Evolutionary conservation across 306 rosid genomes (phyloP).

Genomic region (Abrus precatorius): DNA sequence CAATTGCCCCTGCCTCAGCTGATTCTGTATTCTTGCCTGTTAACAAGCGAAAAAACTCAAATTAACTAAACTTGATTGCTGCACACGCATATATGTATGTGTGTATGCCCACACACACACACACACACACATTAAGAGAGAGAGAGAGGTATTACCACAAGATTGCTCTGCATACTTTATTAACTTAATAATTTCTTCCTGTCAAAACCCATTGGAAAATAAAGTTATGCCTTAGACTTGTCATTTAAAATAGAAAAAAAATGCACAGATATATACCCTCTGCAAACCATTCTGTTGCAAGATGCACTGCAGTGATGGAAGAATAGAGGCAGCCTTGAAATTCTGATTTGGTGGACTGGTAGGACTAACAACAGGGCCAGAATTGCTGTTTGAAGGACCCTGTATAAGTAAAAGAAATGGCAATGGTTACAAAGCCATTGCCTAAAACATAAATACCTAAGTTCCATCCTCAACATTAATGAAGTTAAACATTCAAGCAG

Average conservation of each 20-base stretch:
- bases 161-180: constrained; percentile 84
- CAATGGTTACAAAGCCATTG: constrained; percentile 70
- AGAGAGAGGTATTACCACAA: constrained; percentile 66
- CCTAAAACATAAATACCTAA: constrained; percentile 61
- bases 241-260: constrained; percentile 10
- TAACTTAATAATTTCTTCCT: constrained; percentile 90
- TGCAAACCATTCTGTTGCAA: constrained; percentile 84
- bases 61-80: constrained; percentile 41
- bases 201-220: constrained; percentile 48
- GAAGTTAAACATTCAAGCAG: constrained; percentile 44
- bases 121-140: too few species aligned
- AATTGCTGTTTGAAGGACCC: constrained; percentile 71
- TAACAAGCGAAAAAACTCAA: constrained; percentile 48
- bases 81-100: neutral
- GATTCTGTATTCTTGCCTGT: constrained; percentile 77
- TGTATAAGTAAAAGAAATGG: constrained; percentile 57
- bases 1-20: constrained; percentile 63
- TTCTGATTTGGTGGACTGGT: constrained; percentile 64
- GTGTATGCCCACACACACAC: too few species aligned
- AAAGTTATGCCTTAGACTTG: constrained; percentile 32
- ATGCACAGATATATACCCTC: constrained; percentile 64
- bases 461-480: constrained; percentile 50
- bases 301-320: constrained; percentile 77
- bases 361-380: constrained; percentile 64
- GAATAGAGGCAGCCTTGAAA: constrained; percentile 59